Percentiles rank a stretch among this genome's conserved stretches.
These are phyloP conservation scores for Penicillium sumatraense DNA, from an alignment of 2,329 filamentous ascomycete species.

Conservation along the genomic window DNA sequence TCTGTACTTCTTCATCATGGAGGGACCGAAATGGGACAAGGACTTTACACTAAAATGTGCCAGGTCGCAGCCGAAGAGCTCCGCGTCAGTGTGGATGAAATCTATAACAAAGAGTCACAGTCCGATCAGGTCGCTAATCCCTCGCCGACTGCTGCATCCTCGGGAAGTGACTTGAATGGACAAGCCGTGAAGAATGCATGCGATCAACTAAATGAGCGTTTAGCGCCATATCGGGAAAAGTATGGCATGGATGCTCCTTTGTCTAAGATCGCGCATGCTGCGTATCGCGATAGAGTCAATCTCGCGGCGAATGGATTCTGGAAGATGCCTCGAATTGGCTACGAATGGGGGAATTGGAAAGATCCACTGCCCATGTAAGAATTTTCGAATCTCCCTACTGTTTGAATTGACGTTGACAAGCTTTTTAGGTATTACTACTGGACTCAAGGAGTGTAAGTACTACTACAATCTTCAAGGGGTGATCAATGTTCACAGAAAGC, in stretches of 20 bases:
- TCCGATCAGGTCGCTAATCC: neutral
- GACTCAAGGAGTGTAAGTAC: slow-evolving; percentile 1
- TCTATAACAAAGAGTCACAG: slow-evolving; percentile 1
- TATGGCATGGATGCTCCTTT: slow-evolving; percentile 1
- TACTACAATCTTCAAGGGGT: neutral
- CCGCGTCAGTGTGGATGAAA: neutral
- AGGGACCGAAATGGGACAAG: neutral
- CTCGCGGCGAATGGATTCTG: neutral
- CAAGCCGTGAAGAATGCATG: slow-evolving; percentile 1
- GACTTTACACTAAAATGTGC: neutral
- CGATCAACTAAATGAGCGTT: neutral
- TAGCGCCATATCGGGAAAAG: neutral
- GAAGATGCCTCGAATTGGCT: slow-evolving; percentile 1
- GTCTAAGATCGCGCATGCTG: neutral
- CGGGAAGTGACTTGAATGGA: neutral
- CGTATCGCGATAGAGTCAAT: neutral
- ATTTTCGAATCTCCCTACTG: neutral
- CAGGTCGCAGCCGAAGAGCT: neutral
- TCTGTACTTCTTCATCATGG: neutral
- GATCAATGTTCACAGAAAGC: neutral
- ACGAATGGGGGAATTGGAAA: neutral
- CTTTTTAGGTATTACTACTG: neutral
- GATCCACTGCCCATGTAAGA: neutral
- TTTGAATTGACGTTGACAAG: neutral
- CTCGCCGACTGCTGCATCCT: neutral